Evolutionary conservation across 257 asterid genomes (phyloP), one percentile per base, ranked within the genome.

Genomic region (Echites panduratus): DNA sequence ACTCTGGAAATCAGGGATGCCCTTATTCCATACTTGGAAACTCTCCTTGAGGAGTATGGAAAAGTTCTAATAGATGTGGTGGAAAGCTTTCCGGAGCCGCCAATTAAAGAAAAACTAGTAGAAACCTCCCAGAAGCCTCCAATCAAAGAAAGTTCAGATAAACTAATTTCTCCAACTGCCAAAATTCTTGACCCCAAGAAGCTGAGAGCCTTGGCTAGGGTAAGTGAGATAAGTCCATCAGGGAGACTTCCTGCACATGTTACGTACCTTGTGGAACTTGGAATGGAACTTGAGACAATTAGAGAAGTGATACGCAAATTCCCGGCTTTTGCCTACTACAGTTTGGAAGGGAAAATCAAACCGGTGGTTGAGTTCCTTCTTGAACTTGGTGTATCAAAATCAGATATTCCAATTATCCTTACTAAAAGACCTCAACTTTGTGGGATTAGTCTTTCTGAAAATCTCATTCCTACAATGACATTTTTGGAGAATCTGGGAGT

Each of bases 1-100:
- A 91, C 97, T 35, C 89, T 89, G 53, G 97, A 94, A 85, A 94
- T 94, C 59, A 84, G 97, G 78, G 97, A 89, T 48, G 92, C 99
- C 73, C 97, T 94, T 47, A 86, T 81, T 73, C 97, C 97, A 6
- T 91, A 88, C 85, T 97, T 94, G 27, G 89, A 89, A 76, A 79
- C 86, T 58, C 88, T 89, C 74, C 90, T 79, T 7, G 92, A 88
- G 76, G 97, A 91, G 76, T 84, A 86, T 40, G 96, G 90, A 65
- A 70, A 83, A 48, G 81, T 85, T 80, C 77, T 94, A 63, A 80
- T 87, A 63, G 95, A 89, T 12, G 80, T 89, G 35, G 93, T 94
- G 27, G 97, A 89, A 78, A 88, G 85, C 88, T 91, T 83, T 68
- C 95, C 97, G 0, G 81, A 83, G 57, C 93, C 95, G 66, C 94